Evolutionary conservation across 169 alveolate species (phyloP).

Genomic region (Eimeria necatrix): DNA sequence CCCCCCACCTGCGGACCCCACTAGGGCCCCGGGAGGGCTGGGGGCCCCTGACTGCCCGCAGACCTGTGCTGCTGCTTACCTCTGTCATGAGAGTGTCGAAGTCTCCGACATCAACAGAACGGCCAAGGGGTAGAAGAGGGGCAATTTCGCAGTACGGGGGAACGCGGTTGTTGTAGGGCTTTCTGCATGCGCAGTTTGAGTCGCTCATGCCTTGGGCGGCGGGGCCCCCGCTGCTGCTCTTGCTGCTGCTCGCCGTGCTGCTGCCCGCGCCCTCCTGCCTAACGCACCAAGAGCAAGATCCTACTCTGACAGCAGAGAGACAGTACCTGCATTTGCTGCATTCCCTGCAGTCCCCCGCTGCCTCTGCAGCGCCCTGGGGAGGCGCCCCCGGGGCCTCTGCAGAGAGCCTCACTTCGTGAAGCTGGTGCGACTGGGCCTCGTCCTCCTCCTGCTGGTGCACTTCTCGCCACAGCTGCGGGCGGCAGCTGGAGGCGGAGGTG

Average conservation of each 20-base stretch:
- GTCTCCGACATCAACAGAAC: slow-evolving; percentile 44
- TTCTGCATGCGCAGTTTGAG: slow-evolving; percentile 17
- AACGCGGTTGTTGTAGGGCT: slow-evolving; percentile 34
- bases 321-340: background rate
- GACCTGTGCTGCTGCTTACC: slow-evolving; percentile 13
- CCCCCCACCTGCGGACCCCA: background rate
- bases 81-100: slow-evolving; percentile 72
- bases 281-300: background rate
- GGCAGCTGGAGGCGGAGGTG: slow-evolving; percentile 7
- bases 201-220: background rate
- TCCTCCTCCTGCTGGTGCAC: slow-evolving; percentile 42
- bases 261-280: background rate
- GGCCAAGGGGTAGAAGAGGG: slow-evolving; percentile 71
- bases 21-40: background rate
- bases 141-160: slow-evolving; percentile 82
- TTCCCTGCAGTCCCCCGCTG: background rate
- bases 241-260: slow-evolving; percentile 25
- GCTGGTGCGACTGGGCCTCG: slow-evolving; percentile 13
- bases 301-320: background rate
- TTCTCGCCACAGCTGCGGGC: slow-evolving; percentile 59
- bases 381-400: background rate
- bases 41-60: background rate
- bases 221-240: slow-evolving; percentile 1
- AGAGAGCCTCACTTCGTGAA: background rate
- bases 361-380: slow-evolving; percentile 9